Evolutionary conservation across 1,284 basidiomycete species (phyloP), one percentile per base, ranked within the genome.

Genomic region (Cerioporus squamosus): DNA sequence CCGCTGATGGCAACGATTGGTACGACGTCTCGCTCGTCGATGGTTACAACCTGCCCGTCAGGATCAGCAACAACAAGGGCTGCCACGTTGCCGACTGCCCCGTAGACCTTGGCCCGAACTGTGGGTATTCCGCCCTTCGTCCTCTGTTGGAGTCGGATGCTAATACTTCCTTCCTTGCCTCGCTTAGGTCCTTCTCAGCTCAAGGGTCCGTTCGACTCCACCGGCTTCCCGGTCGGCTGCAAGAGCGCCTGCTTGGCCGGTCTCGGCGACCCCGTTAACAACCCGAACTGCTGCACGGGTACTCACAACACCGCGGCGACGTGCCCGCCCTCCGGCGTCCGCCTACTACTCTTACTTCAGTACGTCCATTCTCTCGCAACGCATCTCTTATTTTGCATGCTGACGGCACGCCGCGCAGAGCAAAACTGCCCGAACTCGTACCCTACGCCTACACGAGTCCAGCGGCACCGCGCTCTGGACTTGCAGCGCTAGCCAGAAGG

Each of bases 391-490:
- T 3, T 24, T 22, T 33, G 5, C 26, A 12, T 24, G 22, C 29
- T 31, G 47, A 36, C 33, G 3, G 9, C 33, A 36, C 33, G 10
- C 33, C 39, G 43, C n/a, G n/a, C 68, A 79, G 77, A 83, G 74
- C 59, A 60, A 48, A 69, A 65, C 56, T 83, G 81, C 70, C 78
- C 77, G 2, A 72, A 78, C 62, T 68, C 78, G 5, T 83, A 82
- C 65, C 74, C 0, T 83, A 82, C 60, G 79, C 81, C 2, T 84
- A 73, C 63, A 83, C 65, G 81, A 82, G 64, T 65, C 67, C 48
- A 76, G 73, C 59, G 75, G 75, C 6, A 78, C 77, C 15, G 80
- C 81, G 7, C 71, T 82, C 44, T 81, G 75, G 76, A 79, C 75
- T 1, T 83, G 81, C 65, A 60, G 63, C 36, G 67, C 74, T 5